Evolutionary conservation across 192 early-diverging fungal species (phyloP).

Genomic region (Rhizoclosmatium sp.): DNA sequence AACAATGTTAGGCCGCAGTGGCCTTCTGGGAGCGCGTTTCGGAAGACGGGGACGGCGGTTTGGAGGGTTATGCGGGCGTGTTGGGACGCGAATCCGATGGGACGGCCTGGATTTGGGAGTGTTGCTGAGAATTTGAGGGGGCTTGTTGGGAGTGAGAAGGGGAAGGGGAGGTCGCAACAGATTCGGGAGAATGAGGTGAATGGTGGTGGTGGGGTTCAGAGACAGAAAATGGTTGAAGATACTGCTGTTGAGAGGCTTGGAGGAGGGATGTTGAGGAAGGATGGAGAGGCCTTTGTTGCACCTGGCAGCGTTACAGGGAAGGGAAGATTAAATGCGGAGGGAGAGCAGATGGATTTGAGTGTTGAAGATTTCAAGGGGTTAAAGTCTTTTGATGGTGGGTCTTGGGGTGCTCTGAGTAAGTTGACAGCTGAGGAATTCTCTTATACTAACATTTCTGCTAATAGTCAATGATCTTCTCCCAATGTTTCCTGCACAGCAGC

Average conservation of each 20-base stretch:
- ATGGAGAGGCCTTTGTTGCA: neutral
- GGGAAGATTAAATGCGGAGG: neutral
- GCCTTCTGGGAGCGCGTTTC: constrained; percentile 12
- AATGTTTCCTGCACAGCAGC: constrained; percentile 10
- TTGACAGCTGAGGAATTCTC: neutral
- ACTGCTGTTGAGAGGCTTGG: neutral
- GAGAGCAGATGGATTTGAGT: neutral
- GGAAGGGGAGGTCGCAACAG: neutral
- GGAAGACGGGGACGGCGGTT: constrained; percentile 27
- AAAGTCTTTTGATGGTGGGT: constrained; percentile 8
- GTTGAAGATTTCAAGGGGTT: neutral
- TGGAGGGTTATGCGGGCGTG: constrained; percentile 9
- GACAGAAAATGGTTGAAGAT: neutral
- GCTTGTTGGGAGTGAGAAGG: neutral
- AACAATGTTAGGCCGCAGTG: neutral
- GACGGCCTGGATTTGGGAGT: constrained; percentile 17
- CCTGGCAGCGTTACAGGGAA: neutral
- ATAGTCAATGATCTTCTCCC: constrained; percentile 33
- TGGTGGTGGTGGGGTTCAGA: neutral
- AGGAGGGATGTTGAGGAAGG: neutral
- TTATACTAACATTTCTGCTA: neutral
- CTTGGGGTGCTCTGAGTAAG: constrained; percentile 21
- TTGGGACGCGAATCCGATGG: constrained; percentile 38
- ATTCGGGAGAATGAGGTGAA: neutral
- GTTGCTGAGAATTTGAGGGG: neutral